A percentile compares a stretch with the other conserved stretches of the same genome.
Conservation (phyloP, 352 stramenopile genomes). For the Phytophthora meadii region DNA sequence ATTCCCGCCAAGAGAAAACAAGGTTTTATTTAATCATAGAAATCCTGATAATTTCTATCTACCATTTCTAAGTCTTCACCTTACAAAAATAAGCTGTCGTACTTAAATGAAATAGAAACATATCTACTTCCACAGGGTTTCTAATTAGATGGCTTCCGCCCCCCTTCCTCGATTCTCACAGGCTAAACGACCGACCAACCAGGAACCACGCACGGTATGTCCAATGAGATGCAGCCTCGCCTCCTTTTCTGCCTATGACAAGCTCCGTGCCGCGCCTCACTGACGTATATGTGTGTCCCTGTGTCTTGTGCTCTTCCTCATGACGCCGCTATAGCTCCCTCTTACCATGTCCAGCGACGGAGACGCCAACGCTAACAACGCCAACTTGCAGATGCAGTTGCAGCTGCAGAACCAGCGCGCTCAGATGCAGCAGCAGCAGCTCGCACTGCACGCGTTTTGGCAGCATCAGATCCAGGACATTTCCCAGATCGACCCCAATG, state of each 20-base stretch:
- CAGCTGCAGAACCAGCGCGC: slow-evolving; percentile 87
- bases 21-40: slow-evolving; percentile 6
- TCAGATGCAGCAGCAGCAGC: slow-evolving; percentile 90
- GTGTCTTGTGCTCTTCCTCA: slow-evolving; percentile 2
- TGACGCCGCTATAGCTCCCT: background rate
- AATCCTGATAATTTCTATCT: background rate
- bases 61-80: no score
- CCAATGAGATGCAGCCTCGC: slow-evolving; percentile 70
- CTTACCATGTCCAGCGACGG: slow-evolving; percentile 62
- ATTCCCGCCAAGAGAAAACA: slow-evolving; percentile 11
- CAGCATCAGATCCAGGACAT: slow-evolving; percentile 90
- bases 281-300: slow-evolving; percentile 19
- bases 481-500: slow-evolving; percentile 84
- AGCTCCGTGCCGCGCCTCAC: slow-evolving; percentile 28
- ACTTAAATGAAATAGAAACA: background rate
- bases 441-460: slow-evolving; percentile 89
- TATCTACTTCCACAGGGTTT: slow-evolving; percentile 8
- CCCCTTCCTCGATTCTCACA: slow-evolving; percentile 23
- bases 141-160: background rate
- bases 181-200: slow-evolving; percentile 36
- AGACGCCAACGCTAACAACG: slow-evolving; percentile 53
- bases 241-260: slow-evolving; percentile 80
- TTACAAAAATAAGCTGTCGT: background rate
- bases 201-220: slow-evolving; percentile 20
- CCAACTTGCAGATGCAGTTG: slow-evolving; percentile 83